Evolutionary conservation across 1,139 yeast genomes (phyloP).

Genomic region (Magnusiomyces tetraspermus): DNA sequence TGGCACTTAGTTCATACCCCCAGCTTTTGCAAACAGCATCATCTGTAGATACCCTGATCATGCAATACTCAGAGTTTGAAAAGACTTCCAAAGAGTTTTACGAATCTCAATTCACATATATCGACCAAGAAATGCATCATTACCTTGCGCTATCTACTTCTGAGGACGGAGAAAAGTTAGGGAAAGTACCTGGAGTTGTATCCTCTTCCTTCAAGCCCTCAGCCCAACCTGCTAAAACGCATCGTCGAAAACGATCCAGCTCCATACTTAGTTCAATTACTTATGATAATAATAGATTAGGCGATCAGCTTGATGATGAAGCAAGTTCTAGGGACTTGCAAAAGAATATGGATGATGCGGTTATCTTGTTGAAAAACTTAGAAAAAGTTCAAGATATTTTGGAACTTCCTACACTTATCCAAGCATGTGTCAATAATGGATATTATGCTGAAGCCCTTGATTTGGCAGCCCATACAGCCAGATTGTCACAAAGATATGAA

Average conservation of each 20-base stretch:
- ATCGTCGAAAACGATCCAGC: not conserved
- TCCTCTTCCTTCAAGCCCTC: not conserved
- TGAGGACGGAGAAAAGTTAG: conserved; percentile 2
- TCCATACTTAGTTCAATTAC: not conserved
- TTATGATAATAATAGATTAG: not conserved
- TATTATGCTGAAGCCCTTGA: conserved; percentile 86
- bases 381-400: conserved; percentile 68
- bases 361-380: conserved; percentile 47
- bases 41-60: conserved; percentile 12
- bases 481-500: conserved; percentile 62
- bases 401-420: conserved; percentile 73
- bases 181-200: no score
- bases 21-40: conserved; percentile 20
- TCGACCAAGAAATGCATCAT: conserved; percentile 12
- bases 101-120: conserved; percentile 10
- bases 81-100: conserved; percentile 14
- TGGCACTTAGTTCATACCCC: conserved; percentile 16
- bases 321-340: conserved; percentile 19
- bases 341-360: not conserved
- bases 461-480: conserved; percentile 57
- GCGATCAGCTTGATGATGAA: not conserved
- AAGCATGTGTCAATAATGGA: conserved; percentile 77
- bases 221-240: not conserved
- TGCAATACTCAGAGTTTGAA: conserved; percentile 18
- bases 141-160: conserved; percentile 1